Percentiles rank a stretch among this genome's conserved stretches.
These are phyloP conservation scores for Phaffomyces thermotolerans DNA, from an alignment of 805 yeast genomes.

Conservation along the genomic window DNA sequence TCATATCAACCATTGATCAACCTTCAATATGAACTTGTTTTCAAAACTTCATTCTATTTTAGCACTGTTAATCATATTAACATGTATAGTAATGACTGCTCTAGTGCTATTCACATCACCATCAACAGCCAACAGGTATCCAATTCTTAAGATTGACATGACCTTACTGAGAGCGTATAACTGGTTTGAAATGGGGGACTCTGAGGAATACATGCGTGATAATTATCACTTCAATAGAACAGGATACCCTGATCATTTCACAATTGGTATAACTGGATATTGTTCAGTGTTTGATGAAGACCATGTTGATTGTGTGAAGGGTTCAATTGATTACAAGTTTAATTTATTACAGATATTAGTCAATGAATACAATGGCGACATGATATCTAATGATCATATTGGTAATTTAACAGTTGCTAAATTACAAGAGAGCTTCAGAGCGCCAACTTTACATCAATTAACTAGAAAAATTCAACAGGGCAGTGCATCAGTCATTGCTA, in stretches of 20 bases:
- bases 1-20: too few relatives aligned
- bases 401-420: background rate
- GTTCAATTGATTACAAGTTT: background rate
- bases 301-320: background rate
- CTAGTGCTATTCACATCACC: background rate
- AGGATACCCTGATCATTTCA: slow-evolving; percentile 2
- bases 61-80: too few relatives aligned
- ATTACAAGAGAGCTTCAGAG: background rate
- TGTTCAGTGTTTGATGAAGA: background rate
- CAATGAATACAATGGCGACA: slow-evolving; percentile 1
- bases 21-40: background rate
- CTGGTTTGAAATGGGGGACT: background rate
- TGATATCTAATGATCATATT: background rate
- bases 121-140: background rate
- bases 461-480: background rate
- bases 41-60: background rate
- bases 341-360: slow-evolving; percentile 1
- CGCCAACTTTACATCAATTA: background rate
- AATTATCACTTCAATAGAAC: slow-evolving; percentile 1
- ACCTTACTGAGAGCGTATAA: too few relatives aligned
- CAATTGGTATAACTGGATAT: background rate
- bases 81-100: background rate
- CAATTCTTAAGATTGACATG: slow-evolving; percentile 1
- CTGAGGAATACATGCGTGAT: background rate
- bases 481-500: background rate